These are phyloP conservation scores for Aspergillus funiculosus DNA, from an alignment of 495 filamentous ascomycete species.

Conservation along the genomic window DNA sequence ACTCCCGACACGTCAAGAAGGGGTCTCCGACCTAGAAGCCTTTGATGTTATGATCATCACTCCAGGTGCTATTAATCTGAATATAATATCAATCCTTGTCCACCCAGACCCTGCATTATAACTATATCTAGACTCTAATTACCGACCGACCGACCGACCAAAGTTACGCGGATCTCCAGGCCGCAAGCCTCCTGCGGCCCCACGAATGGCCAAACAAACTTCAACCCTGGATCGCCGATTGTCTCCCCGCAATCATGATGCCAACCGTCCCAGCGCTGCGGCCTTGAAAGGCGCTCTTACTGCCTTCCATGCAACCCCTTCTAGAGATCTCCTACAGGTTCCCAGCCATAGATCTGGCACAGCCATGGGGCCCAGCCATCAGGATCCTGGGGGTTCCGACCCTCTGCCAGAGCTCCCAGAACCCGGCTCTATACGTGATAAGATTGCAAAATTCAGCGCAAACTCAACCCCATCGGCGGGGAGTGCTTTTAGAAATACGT, in stretches of 20 bases:
- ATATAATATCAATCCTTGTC: too few relatives aligned
- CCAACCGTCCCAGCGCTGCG: conserved; percentile 5
- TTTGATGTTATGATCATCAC: too few relatives aligned
- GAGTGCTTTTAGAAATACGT: conserved; percentile 10
- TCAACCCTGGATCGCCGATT: conserved; percentile 29
- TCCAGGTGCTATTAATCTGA: too few relatives aligned
- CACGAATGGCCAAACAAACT: conserved; percentile 32
- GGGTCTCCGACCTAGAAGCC: too few relatives aligned
- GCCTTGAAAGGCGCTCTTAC: conserved; percentile 37
- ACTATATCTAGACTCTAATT: too few relatives aligned
- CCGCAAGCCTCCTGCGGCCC: too few relatives aligned
- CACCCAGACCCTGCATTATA: too few relatives aligned
- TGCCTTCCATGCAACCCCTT: conserved; percentile 29
- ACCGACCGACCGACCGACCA: too few relatives aligned
- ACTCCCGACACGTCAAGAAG: too few relatives aligned
- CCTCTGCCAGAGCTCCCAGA: conserved; percentile 30
- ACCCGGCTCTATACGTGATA: conserved; percentile 39
- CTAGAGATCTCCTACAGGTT: conserved; percentile 17
- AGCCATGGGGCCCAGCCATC: conserved; percentile 13
- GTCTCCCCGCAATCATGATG: conserved; percentile 23
- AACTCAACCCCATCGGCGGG: conserved; percentile 16
- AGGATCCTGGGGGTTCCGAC: conserved; percentile 16
- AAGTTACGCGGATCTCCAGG: too few relatives aligned
- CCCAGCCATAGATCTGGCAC: conserved; percentile 11
- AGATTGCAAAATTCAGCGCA: conserved; percentile 34